These are phyloP conservation scores for Hanseniaspora jakobsenii DNA, from an alignment of 805 yeast species.

Conservation along the genomic window DNA sequence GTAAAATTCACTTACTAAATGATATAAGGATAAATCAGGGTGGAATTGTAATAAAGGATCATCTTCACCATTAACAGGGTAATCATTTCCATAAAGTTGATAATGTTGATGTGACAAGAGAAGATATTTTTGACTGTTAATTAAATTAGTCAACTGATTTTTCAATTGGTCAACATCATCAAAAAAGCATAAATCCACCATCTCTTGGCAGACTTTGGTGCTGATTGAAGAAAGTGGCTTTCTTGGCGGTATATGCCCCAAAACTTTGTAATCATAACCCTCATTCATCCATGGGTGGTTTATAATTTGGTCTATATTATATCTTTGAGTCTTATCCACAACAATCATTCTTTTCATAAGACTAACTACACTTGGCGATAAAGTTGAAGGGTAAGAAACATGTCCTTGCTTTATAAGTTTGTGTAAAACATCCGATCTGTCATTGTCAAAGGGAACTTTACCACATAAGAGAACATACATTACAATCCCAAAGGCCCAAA, in stretches of 20 bases:
- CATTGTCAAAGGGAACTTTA: conserved; percentile 95
- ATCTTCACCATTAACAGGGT: conserved; percentile 12
- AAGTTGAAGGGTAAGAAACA: conserved; percentile 78
- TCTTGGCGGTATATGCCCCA: conserved; percentile 64
- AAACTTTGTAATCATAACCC: conserved; percentile 66
- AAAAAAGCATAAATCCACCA: conserved; percentile 70
- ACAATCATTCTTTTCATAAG: conserved; percentile 79
- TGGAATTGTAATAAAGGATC: conserved; percentile 84
- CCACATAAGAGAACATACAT: conserved; percentile 92
- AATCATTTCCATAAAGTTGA: conserved; percentile 17
- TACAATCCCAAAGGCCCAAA: conserved; percentile 97
- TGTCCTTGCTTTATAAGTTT: conserved; percentile 86
- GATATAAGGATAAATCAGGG: conserved; percentile 79
- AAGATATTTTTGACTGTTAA: conserved; percentile 52
- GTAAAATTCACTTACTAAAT: conserved; percentile 71
- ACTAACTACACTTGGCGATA: conserved; percentile 66
- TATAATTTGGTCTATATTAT: conserved; percentile 63
- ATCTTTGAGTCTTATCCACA: conserved; percentile 75
- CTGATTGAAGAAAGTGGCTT: conserved; percentile 50
- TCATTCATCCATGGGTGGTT: conserved; percentile 90
- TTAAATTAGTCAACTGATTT: conserved; percentile 42
- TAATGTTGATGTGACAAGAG: conserved; percentile 25
- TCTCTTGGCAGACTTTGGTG: conserved; percentile 53
- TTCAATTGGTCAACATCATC: conserved; percentile 43
- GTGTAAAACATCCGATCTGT: conserved; percentile 79